Conservation (phyloP, 441 rosid genomes). For the Gossypium aridum region DNA sequence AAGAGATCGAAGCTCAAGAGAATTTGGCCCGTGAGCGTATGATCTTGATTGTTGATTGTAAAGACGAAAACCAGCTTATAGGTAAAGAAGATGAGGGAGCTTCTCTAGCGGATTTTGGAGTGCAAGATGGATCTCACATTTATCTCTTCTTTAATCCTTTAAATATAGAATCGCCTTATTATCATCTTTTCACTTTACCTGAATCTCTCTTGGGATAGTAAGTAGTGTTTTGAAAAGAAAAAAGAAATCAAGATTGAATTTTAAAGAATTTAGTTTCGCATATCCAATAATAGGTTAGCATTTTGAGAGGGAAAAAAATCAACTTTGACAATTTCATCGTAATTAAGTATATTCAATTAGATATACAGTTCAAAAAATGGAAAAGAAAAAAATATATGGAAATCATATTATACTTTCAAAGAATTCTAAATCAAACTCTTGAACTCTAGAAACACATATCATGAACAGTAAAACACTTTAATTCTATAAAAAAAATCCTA, state of each 20-base stretch:
- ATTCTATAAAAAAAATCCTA: no score
- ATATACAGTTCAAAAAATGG: no score
- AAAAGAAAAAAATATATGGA: no score
- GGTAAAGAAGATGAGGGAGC: slow-evolving; percentile 27
- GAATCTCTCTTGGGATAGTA: slow-evolving; percentile 5
- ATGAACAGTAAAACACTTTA: no score
- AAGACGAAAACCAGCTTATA: slow-evolving; percentile 6
- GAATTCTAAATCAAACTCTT: no score
- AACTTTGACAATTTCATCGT: no score
- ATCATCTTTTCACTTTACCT: slow-evolving; percentile 2
- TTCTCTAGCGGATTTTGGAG: slow-evolving; percentile 37
- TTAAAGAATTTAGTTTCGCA: no score
- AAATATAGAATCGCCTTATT: slow-evolving; percentile 26
- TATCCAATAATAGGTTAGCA: no score
- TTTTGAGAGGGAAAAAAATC: no score
- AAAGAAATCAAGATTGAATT: not conserved
- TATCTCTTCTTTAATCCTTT: slow-evolving; percentile 45
- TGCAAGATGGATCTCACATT: slow-evolving; percentile 47
- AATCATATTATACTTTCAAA: no score
- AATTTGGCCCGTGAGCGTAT: slow-evolving; percentile 44
- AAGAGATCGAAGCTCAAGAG: slow-evolving; percentile 40
- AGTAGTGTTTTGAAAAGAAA: not conserved
- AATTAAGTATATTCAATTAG: no score
- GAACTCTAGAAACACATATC: no score
- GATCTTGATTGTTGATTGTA: slow-evolving; percentile 28